Evolutionary conservation across 192 early-diverging fungal species (phyloP), one percentile per base, ranked within the genome.

Genomic region (Geranomyces variabilis): DNA sequence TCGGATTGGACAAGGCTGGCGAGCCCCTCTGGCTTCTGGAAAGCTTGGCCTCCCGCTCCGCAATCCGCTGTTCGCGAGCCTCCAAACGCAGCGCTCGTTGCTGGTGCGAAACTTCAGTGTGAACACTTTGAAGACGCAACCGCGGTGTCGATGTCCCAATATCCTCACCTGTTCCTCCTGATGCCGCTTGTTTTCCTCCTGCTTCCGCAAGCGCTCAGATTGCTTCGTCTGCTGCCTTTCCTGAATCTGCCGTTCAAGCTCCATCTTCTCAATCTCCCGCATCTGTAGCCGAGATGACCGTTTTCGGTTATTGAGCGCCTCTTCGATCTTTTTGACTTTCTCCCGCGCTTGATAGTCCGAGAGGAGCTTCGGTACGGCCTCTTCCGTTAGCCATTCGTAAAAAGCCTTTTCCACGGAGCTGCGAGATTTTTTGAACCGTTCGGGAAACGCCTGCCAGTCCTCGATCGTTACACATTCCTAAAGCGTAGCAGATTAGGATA

Each of bases 401-500:
- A 92, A 79, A 0, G 69, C 67, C 66, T 88, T 85, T 58, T 92
- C 91, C 33, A 82, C 77, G 0, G 75, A 34, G 70, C 84, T 76
- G 26, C 78, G 79, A 36, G 84, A 80, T 17, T 79, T 67, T n/a
- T 71, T 70, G 75, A 90, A 93, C 21, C 79, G 53, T n/a, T 66
- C 66, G 7, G 90, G 84, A 80, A 92, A 91, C 1, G 77, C 67
- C 33, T 78, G 65, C 91, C 91, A 93, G 22, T 92, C 90, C 14
- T 73, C 69, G 0, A 66, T 66, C 12, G 88, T 86, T 12, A 68
- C 57, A 71, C 90, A 92, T 0, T 88, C 79, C 69, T 79, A 55
- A 10, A 56, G 15, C 0, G 14, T 14, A 46, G 24, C 75, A 75
- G 26, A 64, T 41, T 7, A 41, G 36, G 10, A 3, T 7, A 41